Base-by-base conservation (phyloP, 2,329 filamentous ascomycete species). In the Ramularia collo-cygni region DNA sequence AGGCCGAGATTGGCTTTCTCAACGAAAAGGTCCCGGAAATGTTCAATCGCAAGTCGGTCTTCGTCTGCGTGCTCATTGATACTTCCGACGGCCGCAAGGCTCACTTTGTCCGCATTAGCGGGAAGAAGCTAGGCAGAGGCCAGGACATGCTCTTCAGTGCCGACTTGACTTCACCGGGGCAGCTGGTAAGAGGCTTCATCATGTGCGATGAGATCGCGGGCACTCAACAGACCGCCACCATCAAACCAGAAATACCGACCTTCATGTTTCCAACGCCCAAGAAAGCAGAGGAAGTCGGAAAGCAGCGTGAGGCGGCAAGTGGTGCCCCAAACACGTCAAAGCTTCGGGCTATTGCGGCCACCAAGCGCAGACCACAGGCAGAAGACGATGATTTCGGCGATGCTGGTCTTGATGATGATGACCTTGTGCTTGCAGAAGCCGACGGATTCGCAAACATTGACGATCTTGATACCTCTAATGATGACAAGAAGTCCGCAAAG, bases 171-270 rank as follows among this genome's bases (percentile, higher is more conserved):
- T 65, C 65, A 4, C 58, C 68, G 0, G 72, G 75, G 13, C 75
- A 82, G 41, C 64, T 71, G 3, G 74, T 92, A 24, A 71, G 71
- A 16, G 85, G 79, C 44, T 77, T 81, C 56, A 70, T 89, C 35
- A 84, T 85, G 60, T 96, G 89, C 50, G 90, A 95, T 63, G 81
- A 87, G 30, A 83, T 96, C 53, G 77, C 76, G 45, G 76, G 76
- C 8, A 80, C 77, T 8, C 60, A 72, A 54, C 67, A 70, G 44
- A 63, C 66, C 43, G 76, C 74, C 5, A 67, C 69, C 16, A 45
- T 80, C 8, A 70, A 67, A 37, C 71, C 71, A 4, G 62, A 70
- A 27, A 56, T 81, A 15, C 64, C 69, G 10, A 42, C 59, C 8
- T 64, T 63, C 2, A 53, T 64, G 29, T 78, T 75, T 55, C 64